These are phyloP conservation scores for Neopestalotiopsis rosae DNA, from an alignment of 2,329 filamentous ascomycete species.

Conservation along the genomic window DNA sequence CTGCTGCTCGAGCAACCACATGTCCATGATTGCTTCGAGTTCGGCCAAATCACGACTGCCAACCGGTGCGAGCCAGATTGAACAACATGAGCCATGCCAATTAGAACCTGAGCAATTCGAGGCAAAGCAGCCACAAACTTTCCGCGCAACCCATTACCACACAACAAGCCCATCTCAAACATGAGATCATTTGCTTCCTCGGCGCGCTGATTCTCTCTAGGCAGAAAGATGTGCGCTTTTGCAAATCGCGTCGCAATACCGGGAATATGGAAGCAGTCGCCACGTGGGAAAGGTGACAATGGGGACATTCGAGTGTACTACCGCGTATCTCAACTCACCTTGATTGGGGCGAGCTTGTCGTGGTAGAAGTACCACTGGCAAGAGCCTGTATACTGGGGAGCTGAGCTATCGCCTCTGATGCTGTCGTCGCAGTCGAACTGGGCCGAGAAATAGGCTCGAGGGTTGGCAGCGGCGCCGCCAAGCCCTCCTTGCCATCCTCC, in stretches of 20 bases:
- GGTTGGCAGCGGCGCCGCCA: constrained; percentile 43
- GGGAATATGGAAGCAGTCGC: background rate
- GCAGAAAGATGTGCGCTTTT: background rate
- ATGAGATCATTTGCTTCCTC: background rate
- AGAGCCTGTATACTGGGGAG: constrained; percentile 53
- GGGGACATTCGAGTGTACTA: background rate
- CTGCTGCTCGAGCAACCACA: background rate
- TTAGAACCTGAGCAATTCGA: background rate
- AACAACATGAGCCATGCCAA: background rate
- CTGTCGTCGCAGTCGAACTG: constrained; percentile 53
- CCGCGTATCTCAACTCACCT: constrained; percentile 45
- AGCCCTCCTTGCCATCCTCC: constrained; percentile 53
- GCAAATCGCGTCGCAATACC: background rate
- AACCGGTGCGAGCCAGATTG: background rate
- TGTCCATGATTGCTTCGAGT: background rate
- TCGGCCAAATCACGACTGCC: background rate
- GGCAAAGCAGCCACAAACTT: background rate
- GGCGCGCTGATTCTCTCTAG: background rate
- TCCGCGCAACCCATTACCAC: background rate
- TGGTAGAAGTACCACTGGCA: constrained; percentile 45
- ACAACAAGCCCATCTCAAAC: background rate
- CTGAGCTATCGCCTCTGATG: constrained; percentile 45
- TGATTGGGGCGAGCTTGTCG: constrained; percentile 46
- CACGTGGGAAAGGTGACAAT: background rate
- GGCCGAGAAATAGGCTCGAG: constrained; percentile 56